Evolutionary conservation across 257 asterid species (phyloP), one percentile per base, ranked within the genome.

Genomic region (Plectranthus barbatus): DNA sequence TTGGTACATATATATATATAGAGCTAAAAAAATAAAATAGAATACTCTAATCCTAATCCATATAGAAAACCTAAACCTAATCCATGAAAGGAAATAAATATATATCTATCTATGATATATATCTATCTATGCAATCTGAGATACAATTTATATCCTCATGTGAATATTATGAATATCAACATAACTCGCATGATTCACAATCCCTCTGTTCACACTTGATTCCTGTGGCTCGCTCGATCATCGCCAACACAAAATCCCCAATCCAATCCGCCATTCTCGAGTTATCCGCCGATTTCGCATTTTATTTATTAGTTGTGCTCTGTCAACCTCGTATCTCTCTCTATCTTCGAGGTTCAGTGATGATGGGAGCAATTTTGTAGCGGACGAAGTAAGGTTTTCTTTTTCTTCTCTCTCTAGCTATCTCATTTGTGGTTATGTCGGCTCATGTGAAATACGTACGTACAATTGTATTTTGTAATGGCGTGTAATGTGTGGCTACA

Each of bases 191-290:
- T 26, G 31, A 26, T 26, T 26, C 31, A 26, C 31, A n/a, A n/a
- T 26, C 31, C 5, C 31, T 1, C 31, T 26, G 37, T 19, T 48
- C 64, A 48, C 36, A 47, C 69, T 56, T 11, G 36, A 58, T 60
- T 60, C 64, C 56, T 7, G 33, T 10, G 15, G 15, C 44, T 7
- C 79, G 56, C 64, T 60, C 47, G 69, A 75, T 69, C 63, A 2
- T 40, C 66, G 26, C 53, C 19, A 9, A 9, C 64, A 29, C 23
- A 6, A 42, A 8, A 21, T 19, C 24, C 6, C 29, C 15, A 49
- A 9, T 56, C 5, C 2, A 66, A 66, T 69, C 69, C 23, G 67
- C 70, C 70, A 26, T 59, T 52, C 31, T 60, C 45, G 4, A 46
- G 9, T 37, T 59, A 52, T 44, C 37, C 57, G 21, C 41, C 12